phyloP scores from a whole-genome alignment of 2,329 filamentous ascomycete genomes.

The Talaromyces sp. region DNA sequence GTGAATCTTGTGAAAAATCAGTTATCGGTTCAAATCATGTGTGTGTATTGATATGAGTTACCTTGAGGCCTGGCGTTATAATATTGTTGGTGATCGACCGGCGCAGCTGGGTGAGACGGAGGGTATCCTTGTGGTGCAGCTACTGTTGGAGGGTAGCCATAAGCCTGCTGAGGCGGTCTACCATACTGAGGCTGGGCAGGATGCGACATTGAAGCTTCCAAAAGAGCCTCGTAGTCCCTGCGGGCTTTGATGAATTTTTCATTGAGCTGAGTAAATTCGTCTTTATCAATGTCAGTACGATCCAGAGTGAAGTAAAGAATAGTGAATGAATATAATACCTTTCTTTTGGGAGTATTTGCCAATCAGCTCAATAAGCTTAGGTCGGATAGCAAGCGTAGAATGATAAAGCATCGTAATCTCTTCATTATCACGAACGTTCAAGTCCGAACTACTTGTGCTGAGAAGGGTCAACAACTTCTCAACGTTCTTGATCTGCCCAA shows the following conservation, averaged over 20 bases:
- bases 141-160: slow-evolving; percentile 32
- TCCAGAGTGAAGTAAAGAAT: not conserved
- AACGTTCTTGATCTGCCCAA: slow-evolving; percentile 72
- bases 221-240: slow-evolving; percentile 89
- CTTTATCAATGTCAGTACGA: slow-evolving; percentile 44
- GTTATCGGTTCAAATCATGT: not conserved
- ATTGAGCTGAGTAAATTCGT: slow-evolving; percentile 97
- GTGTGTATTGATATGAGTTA: slow-evolving; percentile 21
- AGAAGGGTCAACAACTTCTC: slow-evolving; percentile 81
- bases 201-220: slow-evolving; percentile 95
- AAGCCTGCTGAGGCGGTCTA: slow-evolving; percentile 47
- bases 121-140: slow-evolving; percentile 36
- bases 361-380: slow-evolving; percentile 95
- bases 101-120: slow-evolving; percentile 31
- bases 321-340: slow-evolving; percentile 50
- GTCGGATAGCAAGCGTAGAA: slow-evolving; percentile 86
- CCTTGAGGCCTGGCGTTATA: slow-evolving; percentile 56
- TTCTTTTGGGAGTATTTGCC: slow-evolving; percentile 99
- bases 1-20: slow-evolving; percentile 24
- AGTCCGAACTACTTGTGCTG: slow-evolving; percentile 76
- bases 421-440: slow-evolving; percentile 87
- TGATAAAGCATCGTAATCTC: slow-evolving; percentile 92
- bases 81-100: slow-evolving; percentile 64
- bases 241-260: slow-evolving; percentile 99
- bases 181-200: slow-evolving; percentile 77